Base-by-base conservation (phyloP, 164 flowering plant genomes). In the Litsea cubeba region DNA sequence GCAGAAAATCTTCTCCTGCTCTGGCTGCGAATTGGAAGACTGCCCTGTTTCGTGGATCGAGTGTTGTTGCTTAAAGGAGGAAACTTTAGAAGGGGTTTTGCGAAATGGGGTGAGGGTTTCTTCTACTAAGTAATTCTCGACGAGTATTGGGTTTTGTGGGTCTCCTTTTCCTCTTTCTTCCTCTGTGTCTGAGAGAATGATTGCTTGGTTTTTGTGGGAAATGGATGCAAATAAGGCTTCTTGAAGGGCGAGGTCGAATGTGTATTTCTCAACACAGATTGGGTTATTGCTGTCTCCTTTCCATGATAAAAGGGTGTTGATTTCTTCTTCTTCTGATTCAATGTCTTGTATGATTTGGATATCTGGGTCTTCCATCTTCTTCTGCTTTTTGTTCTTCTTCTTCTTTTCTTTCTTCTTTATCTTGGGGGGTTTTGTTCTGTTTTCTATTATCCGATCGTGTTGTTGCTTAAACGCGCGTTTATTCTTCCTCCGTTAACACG, bases 221-320 rank as follows among this genome's bases (percentile, higher is more conserved):
- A 49, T 22, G 8, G 76, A 74, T n/a, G 68, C 11, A 46, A 22
- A 15, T 22, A 74, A 26, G 15, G 28, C 64, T 35, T 60, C 72
- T 62, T 74, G 76, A 32, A 74, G 70, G 18, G 50, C 71, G 11
- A 67, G 40, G 18, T 54, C 66, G 25, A 57, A 66, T 6, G 72
- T 35, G n/a, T 74, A 74, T 14, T 7, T 57, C 24, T 58, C 72
- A 22, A 49, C 76, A 2, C 66, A 74, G 66, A 74, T 60, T 40
- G 72, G 76, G 35, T 23, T 40, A 8, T 8, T 40, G 46, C 46
- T 40, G 46, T 40, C 46, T 7, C 46, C 46, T 40, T 40, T 40
- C 46, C 46, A 40, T 40, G 46, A 40, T 40, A 40, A 40, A 40
- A 40, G 46, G 46, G 46, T 40, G 46, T 40, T 8, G 46, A 40